Percentiles rank a stretch among this genome's conserved stretches.
These are phyloP conservation scores for Botrytis sinoallii DNA, from an alignment of 2,329 filamentous ascomycete species.

Conservation along the genomic window DNA sequence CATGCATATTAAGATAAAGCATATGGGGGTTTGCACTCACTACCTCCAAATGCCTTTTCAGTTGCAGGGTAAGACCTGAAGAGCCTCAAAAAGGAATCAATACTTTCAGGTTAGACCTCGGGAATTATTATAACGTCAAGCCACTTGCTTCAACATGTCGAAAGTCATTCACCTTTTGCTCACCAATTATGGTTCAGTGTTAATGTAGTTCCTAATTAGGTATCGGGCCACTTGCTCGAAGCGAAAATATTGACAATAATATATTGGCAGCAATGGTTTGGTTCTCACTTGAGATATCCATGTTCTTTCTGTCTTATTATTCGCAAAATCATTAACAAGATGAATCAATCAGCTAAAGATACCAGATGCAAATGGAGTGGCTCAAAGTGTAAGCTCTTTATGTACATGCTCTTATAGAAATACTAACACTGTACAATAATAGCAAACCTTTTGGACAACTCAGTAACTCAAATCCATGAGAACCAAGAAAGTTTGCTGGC, in stretches of 20 bases:
- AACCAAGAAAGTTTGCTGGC: background rate
- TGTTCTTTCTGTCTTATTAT: background rate
- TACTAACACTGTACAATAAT: background rate
- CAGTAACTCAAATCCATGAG: background rate
- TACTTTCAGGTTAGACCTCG: background rate
- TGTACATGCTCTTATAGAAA: background rate
- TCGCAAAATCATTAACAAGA: background rate
- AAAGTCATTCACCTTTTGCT: background rate
- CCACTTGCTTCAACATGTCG: background rate
- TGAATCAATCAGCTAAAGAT: constrained; percentile 1
- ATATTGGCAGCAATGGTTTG: background rate
- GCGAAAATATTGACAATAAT: background rate
- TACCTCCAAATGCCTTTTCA: too few species aligned
- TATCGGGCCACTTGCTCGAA: background rate
- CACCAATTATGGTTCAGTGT: background rate
- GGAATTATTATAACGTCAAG: background rate
- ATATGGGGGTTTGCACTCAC: background rate
- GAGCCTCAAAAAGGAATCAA: background rate
- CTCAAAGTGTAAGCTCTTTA: background rate
- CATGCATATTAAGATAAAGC: background rate
- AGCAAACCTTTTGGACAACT: background rate
- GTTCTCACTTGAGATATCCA: background rate
- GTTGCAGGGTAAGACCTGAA: background rate
- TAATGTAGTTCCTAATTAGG: background rate
- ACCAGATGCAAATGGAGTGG: background rate